Conservation (phyloP, 768 basidiomycete genomes). For the Guyanaporus albipodus region DNA sequence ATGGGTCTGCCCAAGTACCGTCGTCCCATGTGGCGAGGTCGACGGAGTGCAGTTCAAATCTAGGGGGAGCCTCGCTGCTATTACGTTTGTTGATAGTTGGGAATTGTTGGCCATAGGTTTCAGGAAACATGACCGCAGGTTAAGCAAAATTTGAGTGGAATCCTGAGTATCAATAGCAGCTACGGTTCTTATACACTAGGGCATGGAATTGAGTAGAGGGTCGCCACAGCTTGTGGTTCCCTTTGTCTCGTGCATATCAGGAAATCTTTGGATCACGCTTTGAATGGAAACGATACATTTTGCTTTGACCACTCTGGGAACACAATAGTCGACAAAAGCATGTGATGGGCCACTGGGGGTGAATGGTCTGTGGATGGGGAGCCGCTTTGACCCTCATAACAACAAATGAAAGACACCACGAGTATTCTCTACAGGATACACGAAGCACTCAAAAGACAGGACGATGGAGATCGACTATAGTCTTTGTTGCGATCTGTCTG, state of each 20-base stretch:
- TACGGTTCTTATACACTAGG: conserved; percentile 11
- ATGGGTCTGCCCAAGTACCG: conserved; percentile 12
- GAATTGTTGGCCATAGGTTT: background rate
- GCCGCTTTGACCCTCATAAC: conserved; percentile 2
- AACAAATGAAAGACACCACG: background rate
- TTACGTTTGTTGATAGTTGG: no score
- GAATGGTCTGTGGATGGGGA: background rate
- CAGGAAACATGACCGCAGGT: conserved; percentile 2
- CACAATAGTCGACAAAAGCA: conserved; percentile 4
- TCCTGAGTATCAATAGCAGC: background rate
- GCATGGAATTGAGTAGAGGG: conserved; percentile 8
- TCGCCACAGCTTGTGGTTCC: conserved; percentile 11
- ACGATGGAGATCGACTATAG: background rate
- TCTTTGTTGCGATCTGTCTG: background rate
- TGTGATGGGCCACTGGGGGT: background rate
- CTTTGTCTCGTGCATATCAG: conserved; percentile 16
- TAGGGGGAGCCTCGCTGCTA: background rate
- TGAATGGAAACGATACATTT: conserved; percentile 13
- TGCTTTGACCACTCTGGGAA: background rate
- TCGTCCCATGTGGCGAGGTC: conserved; percentile 28
- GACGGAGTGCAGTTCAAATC: conserved; percentile 15
- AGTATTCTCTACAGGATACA: background rate
- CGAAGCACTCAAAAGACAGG: background rate
- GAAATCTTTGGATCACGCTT: conserved; percentile 9
- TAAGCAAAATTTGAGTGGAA: background rate